phyloP scores from a whole-genome alignment of 2,329 filamentous ascomycete species.

The Pseudogymnoascus sp. region DNA sequence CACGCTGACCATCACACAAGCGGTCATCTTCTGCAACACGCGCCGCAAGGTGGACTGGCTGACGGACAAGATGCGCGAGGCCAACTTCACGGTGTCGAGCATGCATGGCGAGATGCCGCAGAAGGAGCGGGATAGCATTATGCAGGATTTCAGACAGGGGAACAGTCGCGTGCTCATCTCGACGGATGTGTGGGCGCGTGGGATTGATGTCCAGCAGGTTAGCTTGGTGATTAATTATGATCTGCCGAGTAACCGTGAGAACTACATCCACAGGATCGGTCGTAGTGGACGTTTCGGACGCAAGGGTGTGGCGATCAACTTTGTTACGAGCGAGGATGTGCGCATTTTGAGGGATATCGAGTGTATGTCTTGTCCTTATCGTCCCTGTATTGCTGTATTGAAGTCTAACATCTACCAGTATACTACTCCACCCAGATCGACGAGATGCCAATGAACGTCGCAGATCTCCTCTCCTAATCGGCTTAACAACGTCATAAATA shows the following conservation, averaged over 20 bases:
- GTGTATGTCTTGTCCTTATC: constrained; percentile 47
- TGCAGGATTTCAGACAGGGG: constrained; percentile 97
- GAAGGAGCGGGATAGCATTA: constrained; percentile 95
- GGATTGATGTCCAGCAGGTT: constrained; percentile 98
- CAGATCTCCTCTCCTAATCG: constrained; percentile 29
- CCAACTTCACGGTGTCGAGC: constrained; percentile 95
- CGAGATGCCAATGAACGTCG: constrained; percentile 75
- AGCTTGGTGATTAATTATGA: constrained; percentile 99
- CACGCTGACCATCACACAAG: constrained; percentile 95
- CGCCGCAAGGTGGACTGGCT: constrained; percentile 98
- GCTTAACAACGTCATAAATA: neutral
- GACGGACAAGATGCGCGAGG: constrained; percentile 98
- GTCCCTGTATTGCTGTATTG: neutral
- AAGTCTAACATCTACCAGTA: constrained; percentile 36
- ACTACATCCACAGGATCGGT: constrained; percentile 98
- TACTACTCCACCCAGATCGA: constrained; percentile 75
- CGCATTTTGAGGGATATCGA: constrained; percentile 97
- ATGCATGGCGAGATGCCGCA: constrained; percentile 99
- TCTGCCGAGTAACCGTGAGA: constrained; percentile 94
- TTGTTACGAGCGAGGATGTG: constrained; percentile 96
- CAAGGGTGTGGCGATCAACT: constrained; percentile 99
- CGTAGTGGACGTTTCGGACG: constrained; percentile 91
- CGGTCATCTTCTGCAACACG: constrained; percentile 99
- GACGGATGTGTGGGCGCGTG: constrained; percentile 95
- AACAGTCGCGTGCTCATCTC: constrained; percentile 95